Evolutionary conservation across 1,284 basidiomycete genomes (phyloP).

Genomic region (Ceratobasidium sp.): DNA sequence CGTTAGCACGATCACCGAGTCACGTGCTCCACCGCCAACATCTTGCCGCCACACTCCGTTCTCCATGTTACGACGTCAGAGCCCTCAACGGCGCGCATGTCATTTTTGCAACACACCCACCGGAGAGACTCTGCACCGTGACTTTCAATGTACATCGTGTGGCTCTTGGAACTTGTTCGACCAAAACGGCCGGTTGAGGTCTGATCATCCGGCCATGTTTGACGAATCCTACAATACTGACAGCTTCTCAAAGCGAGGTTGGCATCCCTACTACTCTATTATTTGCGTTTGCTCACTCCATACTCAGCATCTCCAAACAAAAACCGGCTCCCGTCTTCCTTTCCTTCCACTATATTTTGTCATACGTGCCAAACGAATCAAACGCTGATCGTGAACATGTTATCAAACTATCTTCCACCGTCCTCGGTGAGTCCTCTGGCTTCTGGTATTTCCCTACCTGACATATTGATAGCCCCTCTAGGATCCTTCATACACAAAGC

Average conservation of each 20-base stretch:
- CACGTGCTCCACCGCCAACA: too few species aligned
- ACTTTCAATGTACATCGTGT: slow-evolving; percentile 71
- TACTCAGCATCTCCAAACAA: slow-evolving; percentile 67
- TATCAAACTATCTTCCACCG: slow-evolving; percentile 84
- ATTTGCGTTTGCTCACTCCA: neutral
- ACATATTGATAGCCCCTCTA: slow-evolving; percentile 48
- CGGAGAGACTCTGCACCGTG: neutral
- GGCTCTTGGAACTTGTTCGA: slow-evolving; percentile 76
- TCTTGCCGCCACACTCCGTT: neutral
- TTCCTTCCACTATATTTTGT: slow-evolving; percentile 69
- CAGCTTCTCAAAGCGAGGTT: slow-evolving; percentile 80
- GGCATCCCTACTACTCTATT: slow-evolving; percentile 44
- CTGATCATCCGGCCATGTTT: slow-evolving; percentile 88
- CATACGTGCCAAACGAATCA: slow-evolving; percentile 90
- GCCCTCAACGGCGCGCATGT: neutral
- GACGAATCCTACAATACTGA: slow-evolving; percentile 71
- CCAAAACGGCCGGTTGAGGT: slow-evolving; percentile 72
- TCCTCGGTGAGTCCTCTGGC: slow-evolving; percentile 21
- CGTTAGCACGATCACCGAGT: too few species aligned
- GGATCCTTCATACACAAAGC: slow-evolving; percentile 72
- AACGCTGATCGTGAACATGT: slow-evolving; percentile 79
- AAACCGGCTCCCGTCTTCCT: slow-evolving; percentile 67
- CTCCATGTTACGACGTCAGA: slow-evolving; percentile 21
- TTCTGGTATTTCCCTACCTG: neutral
- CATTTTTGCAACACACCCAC: slow-evolving; percentile 19